Conservation (phyloP, 257 asterid genomes). For the Plantago elongata region DNA sequence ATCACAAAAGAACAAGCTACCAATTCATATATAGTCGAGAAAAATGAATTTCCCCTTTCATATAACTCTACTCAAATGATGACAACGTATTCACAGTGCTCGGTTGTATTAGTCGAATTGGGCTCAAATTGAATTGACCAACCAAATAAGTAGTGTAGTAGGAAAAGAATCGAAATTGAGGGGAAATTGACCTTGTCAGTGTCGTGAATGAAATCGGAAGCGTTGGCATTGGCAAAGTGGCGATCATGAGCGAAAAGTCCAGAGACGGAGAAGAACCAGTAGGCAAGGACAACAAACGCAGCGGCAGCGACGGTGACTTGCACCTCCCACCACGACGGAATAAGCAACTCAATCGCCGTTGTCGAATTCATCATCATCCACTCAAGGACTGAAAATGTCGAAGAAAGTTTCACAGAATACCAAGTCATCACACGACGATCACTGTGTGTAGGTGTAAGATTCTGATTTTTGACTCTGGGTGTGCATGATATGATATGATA, state of each 20-base stretch:
- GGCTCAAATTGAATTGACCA: neutral
- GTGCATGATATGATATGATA: constrained; percentile 39
- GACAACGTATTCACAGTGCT: neutral
- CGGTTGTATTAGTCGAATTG: neutral
- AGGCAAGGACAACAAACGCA: constrained; percentile 53
- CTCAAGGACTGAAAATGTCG: neutral
- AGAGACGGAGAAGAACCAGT: constrained; percentile 54
- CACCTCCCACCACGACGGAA: constrained; percentile 94
- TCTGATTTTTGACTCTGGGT: constrained; percentile 5
- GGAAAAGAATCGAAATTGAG: too few relatives aligned
- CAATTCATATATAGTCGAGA: neutral
- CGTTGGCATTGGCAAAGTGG: constrained; percentile 23
- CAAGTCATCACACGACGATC: constrained; percentile 16
- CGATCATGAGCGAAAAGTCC: constrained; percentile 46
- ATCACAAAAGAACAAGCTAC: constrained; percentile 9
- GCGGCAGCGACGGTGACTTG: constrained; percentile 69
- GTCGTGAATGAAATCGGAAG: constrained; percentile 36
- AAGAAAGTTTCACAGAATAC: neutral
- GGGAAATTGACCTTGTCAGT: constrained; percentile 54
- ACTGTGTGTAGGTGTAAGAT: constrained; percentile 17
- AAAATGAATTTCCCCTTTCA: neutral
- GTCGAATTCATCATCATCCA: constrained; percentile 6
- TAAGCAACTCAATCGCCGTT: constrained; percentile 49
- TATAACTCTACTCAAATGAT: neutral
- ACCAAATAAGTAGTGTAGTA: too few relatives aligned